Evolutionary conservation across 495 filamentous ascomycete species (phyloP), one percentile per base, ranked within the genome.

Genomic region (Trypethelium eluteriae): DNA sequence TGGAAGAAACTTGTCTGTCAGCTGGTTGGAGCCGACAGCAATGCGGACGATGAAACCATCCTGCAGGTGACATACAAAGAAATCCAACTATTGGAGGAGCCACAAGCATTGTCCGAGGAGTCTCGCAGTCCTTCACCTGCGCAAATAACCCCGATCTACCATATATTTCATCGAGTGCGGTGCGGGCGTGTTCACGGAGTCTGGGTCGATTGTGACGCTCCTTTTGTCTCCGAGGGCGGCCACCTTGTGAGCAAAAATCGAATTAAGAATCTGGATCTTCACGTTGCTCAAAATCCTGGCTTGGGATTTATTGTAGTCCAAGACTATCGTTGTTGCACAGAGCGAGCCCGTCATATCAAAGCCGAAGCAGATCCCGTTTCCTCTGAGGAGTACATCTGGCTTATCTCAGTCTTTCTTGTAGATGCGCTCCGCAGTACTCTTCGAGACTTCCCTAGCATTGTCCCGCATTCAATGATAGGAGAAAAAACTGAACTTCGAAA

Each of bases 281-380:
- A 59, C 18, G n/a, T 59, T 9, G 53, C 53, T 18, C 53, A 59
- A n/a, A 6, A 59, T 7, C 53, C 53, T 7, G n/a, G 34, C 34
- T 18, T 59, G 34, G n/a, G n/a, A 25, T 59, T 59, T 36, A 59
- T 59, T 59, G 53, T 59, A 9, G 6, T 59, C n/a, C n/a, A 59
- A 59, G 53, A 59, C 53, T 59, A 59, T n/a, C 34, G 18, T 5
- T 59, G 53, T 59, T 59, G 53, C 53, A n/a, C 41, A 6, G 5
- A 14, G 41, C 6, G 41, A 46, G 14, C 6, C 41, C 41, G 41
- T 14, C 41, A 46, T 6, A 46, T 14, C 6, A 46, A 46, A 46
- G 41, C 41, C 6, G 41, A 14, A 46, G 41, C 5, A 46, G 41
- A 46, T 46, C 41, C 41, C 14, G 41, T 46, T 46, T 14, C 41